phyloP scores from a whole-genome alignment of 2,329 filamentous ascomycete species.

The Colletotrichum tabaci region DNA sequence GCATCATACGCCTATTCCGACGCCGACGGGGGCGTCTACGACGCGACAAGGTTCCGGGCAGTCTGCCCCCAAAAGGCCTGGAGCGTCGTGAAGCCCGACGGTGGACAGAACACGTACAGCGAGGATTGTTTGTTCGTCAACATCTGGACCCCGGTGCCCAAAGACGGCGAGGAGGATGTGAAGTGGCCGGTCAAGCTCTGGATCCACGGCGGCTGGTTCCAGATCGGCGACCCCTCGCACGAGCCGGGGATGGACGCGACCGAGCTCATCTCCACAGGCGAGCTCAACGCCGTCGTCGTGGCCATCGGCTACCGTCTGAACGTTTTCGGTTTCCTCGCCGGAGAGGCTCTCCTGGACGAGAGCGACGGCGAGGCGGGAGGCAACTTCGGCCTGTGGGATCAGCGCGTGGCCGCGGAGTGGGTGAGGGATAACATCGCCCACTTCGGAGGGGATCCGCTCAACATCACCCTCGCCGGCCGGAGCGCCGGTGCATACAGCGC shows the following conservation, averaged over 20 bases:
- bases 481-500: slow-evolving; percentile 61
- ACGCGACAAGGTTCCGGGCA: slow-evolving; percentile 53
- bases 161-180: slow-evolving; percentile 42
- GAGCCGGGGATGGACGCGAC: slow-evolving; percentile 59
- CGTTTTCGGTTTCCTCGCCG: slow-evolving; percentile 64
- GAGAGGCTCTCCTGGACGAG: slow-evolving; percentile 52
- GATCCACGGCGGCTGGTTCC: slow-evolving; percentile 65
- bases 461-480: slow-evolving; percentile 60
- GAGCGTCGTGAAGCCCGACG: slow-evolving; percentile 46
- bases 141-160: slow-evolving; percentile 60
- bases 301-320: slow-evolving; percentile 64
- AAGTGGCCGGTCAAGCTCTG: slow-evolving; percentile 58
- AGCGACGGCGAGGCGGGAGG: slow-evolving; percentile 39
- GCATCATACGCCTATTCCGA: slow-evolving; percentile 48
- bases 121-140: slow-evolving; percentile 67
- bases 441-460: slow-evolving; percentile 61
- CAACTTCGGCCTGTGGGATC: slow-evolving; percentile 64
- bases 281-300: slow-evolving; percentile 57
- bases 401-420: slow-evolving; percentile 66
- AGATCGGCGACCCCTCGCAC: slow-evolving; percentile 61
- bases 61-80: slow-evolving; percentile 58
- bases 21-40: slow-evolving; percentile 48
- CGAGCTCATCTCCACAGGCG: slow-evolving; percentile 55
- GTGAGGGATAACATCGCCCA: slow-evolving; percentile 59
- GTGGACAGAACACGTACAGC: slow-evolving; percentile 49